These are phyloP conservation scores for Exophiala sp. DNA, from an alignment of 2,329 filamentous ascomycete species.

Conservation along the genomic window DNA sequence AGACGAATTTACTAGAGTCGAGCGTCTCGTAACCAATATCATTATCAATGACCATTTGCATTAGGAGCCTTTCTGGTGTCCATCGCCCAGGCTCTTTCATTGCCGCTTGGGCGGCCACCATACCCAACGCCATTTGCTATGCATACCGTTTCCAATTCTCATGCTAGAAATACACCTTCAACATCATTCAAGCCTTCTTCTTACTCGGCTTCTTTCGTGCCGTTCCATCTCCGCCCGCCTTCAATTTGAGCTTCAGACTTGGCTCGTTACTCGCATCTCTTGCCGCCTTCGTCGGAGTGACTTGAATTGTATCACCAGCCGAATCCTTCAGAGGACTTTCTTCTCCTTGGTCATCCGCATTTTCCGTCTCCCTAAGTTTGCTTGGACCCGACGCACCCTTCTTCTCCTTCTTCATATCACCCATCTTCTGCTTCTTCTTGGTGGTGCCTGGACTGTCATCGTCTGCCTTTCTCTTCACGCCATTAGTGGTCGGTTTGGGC, in stretches of 20 bases:
- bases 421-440: conserved; percentile 27
- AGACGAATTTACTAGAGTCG: neutral
- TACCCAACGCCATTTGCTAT: conserved; percentile 6
- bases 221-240: conserved; percentile 7
- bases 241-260: conserved; percentile 27
- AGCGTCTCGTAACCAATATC: neutral
- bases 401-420: conserved; percentile 22
- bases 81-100: neutral
- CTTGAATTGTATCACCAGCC: conserved; percentile 25
- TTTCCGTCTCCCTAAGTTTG: conserved; percentile 26
- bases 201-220: conserved; percentile 20
- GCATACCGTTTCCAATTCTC: neutral
- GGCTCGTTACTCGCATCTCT: conserved; percentile 23
- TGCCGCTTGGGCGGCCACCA: neutral
- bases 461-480: conserved; percentile 27
- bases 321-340: conserved; percentile 24
- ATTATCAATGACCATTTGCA: neutral
- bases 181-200: conserved; percentile 14
- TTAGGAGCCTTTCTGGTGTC: neutral
- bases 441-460: conserved; percentile 20
- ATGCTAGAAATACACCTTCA: neutral
- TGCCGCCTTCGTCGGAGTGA: conserved; percentile 22
- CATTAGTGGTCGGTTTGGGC: conserved; percentile 25
- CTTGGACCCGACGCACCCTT: conserved; percentile 22
- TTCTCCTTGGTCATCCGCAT: conserved; percentile 16